A percentile compares a stretch with the other conserved stretches of the same genome.
Evolutionary conservation across 495 filamentous ascomycete species (phyloP).

Genomic region (Lophiotrema nucula): DNA sequence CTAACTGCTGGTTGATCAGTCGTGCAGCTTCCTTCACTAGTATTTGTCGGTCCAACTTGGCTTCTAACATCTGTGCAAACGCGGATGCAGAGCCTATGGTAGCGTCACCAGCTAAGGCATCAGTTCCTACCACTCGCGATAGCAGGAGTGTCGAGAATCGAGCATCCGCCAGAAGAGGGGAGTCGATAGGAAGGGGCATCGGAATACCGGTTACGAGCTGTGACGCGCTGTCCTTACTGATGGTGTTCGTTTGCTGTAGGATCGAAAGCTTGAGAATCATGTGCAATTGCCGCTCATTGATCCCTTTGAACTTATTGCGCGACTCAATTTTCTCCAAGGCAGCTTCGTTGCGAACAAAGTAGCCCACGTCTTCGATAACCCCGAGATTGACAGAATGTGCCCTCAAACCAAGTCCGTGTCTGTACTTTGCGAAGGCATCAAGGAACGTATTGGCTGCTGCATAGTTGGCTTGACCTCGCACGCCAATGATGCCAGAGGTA

Average conservation of each 20-base stretch:
- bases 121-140: no score
- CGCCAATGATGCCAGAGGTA: conserved; percentile 8
- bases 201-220: no score
- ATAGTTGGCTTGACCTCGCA: conserved; percentile 9
- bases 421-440: not conserved
- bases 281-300: not conserved
- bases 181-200: no score
- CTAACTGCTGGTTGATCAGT: not conserved
- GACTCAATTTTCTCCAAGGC: not conserved
- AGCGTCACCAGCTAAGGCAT: no score
- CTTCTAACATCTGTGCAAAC: no score
- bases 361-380: not conserved
- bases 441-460: conserved; percentile 9
- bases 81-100: no score
- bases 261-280: conserved; percentile 12
- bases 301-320: not conserved
- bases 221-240: no score
- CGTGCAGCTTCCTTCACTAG: not conserved
- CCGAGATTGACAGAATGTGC: not conserved
- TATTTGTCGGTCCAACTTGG: not conserved
- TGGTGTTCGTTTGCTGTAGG: conserved; percentile 1
- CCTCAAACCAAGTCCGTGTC: not conserved
- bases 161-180: no score
- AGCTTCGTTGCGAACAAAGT: not conserved
- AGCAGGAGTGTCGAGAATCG: no score